A percentile compares a stretch with the other conserved stretches of the same genome.
Evolutionary conservation across 345 rosid species (phyloP).

Genomic region (Citrus hindsii): DNA sequence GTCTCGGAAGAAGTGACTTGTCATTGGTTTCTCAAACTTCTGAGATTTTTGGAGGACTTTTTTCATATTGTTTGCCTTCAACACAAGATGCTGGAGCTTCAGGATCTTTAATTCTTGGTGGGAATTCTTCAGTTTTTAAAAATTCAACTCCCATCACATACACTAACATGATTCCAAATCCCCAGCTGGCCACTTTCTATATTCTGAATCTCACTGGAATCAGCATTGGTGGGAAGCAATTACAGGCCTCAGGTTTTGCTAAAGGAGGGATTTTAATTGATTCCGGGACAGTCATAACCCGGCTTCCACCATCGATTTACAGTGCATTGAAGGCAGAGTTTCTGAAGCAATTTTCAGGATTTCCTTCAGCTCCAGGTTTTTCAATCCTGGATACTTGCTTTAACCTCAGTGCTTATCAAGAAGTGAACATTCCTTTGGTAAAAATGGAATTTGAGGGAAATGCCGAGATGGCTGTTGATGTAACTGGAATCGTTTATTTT

Average conservation of each 20-base stretch:
- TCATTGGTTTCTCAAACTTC: constrained; percentile 70
- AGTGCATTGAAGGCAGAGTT: constrained; percentile 62
- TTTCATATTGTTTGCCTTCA: constrained; percentile 87
- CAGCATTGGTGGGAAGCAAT: constrained; percentile 52
- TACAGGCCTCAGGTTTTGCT: constrained; percentile 41
- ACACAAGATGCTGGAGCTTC: constrained; percentile 48
- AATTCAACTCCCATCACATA: constrained; percentile 59
- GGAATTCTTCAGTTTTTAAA: constrained; percentile 49
- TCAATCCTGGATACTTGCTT: constrained; percentile 86
- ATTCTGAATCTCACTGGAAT: constrained; percentile 72
- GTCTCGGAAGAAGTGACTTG: constrained; percentile 68
- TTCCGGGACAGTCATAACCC: constrained; percentile 82
- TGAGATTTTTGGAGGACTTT: constrained; percentile 53
- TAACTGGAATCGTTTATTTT: constrained; percentile 66
- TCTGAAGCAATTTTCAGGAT: constrained; percentile 58
- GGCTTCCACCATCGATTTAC: constrained; percentile 83
- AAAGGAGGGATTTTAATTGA: constrained; percentile 54
- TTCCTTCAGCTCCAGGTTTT: constrained; percentile 64
- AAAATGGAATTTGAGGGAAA: constrained; percentile 55
- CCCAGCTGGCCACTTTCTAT: constrained; percentile 64
- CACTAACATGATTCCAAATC: constrained; percentile 61
- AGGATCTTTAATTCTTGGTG: constrained; percentile 74
- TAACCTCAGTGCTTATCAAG: constrained; percentile 65
- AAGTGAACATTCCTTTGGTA: constrained; percentile 62
- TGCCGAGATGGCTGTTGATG: constrained; percentile 60